Evolutionary conservation across 1,139 yeast genomes (phyloP).

Genomic region (Lodderomyces pseudojiufengensis): DNA sequence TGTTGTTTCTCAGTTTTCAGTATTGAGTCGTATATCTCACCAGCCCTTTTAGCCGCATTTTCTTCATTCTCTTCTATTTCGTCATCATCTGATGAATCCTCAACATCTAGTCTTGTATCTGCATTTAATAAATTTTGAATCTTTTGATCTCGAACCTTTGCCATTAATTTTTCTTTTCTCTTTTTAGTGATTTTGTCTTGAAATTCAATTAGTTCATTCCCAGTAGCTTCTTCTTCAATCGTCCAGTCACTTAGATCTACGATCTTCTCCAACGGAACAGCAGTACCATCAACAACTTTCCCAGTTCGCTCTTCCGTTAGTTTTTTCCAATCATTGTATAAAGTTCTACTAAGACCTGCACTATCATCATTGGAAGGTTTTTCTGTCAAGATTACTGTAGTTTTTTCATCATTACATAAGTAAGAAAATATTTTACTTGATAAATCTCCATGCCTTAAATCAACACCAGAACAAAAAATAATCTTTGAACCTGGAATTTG

Average conservation of each 20-base stretch:
- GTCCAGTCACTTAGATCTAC: conserved; percentile 31
- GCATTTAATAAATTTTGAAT: conserved; percentile 52
- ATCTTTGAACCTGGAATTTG: conserved; percentile 70
- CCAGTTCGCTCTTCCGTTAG: conserved; percentile 37
- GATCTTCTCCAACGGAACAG: conserved; percentile 49
- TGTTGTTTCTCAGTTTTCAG: conserved; percentile 3
- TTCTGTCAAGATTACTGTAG: conserved; percentile 74
- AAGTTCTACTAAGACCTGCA: conserved; percentile 22
- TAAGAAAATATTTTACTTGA: conserved; percentile 55
- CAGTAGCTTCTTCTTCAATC: conserved; percentile 48
- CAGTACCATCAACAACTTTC: conserved; percentile 51
- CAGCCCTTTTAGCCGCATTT: background rate
- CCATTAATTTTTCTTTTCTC: conserved; percentile 45
- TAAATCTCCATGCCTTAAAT: conserved; percentile 60
- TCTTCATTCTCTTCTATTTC: conserved; percentile 21
- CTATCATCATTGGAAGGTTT: conserved; percentile 24
- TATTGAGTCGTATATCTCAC: conserved; percentile 9
- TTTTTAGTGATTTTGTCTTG: conserved; percentile 40
- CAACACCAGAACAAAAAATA: conserved; percentile 75
- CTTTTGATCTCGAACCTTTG: conserved; percentile 53
- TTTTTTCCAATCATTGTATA: conserved; percentile 58
- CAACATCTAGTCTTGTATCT: conserved; percentile 35
- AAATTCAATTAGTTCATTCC: conserved; percentile 48
- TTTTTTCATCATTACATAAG: conserved; percentile 60
- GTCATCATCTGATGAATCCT: conserved; percentile 38